phyloP scores from a whole-genome alignment of 106 monocot species.

The Vanilla planifolia region DNA sequence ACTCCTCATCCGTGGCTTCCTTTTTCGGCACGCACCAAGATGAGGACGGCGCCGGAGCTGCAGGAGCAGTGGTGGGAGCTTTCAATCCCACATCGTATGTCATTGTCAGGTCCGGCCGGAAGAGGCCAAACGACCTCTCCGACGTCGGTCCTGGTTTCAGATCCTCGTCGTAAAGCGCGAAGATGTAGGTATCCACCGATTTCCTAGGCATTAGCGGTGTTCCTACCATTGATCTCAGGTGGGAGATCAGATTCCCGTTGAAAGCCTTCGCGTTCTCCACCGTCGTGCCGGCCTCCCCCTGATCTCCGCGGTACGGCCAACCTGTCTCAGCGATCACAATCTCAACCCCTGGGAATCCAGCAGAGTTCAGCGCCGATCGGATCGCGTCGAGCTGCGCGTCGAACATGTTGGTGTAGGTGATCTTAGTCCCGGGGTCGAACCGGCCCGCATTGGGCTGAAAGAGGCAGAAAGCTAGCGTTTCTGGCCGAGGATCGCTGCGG shows the following conservation, averaged over 20 bases:
- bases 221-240: constrained; percentile 47
- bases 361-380: constrained; percentile 32
- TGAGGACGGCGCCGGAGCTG: constrained; percentile 3
- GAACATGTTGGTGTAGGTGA: constrained; percentile 74
- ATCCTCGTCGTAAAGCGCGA: constrained; percentile 70
- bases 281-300: constrained; percentile 40
- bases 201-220: constrained; percentile 70
- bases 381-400: constrained; percentile 77
- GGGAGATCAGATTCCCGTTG: constrained; percentile 39
- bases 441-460: constrained; percentile 59
- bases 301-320: constrained; percentile 67
- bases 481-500: constrained; percentile 50
- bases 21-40: constrained; percentile 54
- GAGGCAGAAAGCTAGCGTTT: constrained; percentile 70
- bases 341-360: constrained; percentile 33
- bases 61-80: not conserved
- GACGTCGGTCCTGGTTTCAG: constrained; percentile 62
- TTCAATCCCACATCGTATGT: constrained; percentile 46
- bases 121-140: constrained; percentile 66
- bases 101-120: constrained; percentile 44
- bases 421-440: constrained; percentile 35
- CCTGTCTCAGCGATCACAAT: constrained; percentile 77
- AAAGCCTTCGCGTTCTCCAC: constrained; percentile 62
- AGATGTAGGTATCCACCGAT: constrained; percentile 67
- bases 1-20: constrained; percentile 28